Evolutionary conservation across 2,329 filamentous ascomycete genomes (phyloP), one percentile per base, ranked within the genome.

Genomic region (Aureobasidium melanogenum): DNA sequence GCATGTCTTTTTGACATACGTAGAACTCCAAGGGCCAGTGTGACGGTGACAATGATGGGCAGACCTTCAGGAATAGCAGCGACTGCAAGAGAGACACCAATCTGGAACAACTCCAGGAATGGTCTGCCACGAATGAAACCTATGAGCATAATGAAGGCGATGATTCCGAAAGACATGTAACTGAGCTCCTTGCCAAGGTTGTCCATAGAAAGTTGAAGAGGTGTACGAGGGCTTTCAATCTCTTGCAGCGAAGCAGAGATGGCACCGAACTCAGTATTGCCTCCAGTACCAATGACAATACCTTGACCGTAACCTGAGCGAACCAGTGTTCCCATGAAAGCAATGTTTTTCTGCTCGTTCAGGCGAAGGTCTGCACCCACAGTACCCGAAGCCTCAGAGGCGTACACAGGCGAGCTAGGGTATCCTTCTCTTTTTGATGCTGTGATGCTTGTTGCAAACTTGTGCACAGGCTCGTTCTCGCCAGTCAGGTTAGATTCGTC

Each of bases 11-110:
- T 91, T 63, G 94, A 95, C 94, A 99, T 99, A 62, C 94, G 87
- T 69, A 99, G 84, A 9, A 99, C 95, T 15, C 94, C 95, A 15
- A 99, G 81, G 41, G 94, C 94, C 60, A 99, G 80, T 0, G 94
- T 99, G 36, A 99, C 94, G 0, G 94, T 99, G 32, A 99, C 95
- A 68, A 99, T 99, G 70, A 99, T 99, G 0, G 94, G 94, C 6
- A 99, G 80, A 22, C 94, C 94, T 77, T 97, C 93, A 0, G 93
- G 93, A 68, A 97, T 97, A 17, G 93, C 93, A 44, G 94, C 94
- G 10, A 99, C 94, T 28, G 94, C 94, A 41, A 99, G 83, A 10
- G 94, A 97, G 47, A 99, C 94, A 17, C 92, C 96, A 67, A 97
- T 97, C 32, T 94, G 96, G 69, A 99, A 99, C 70, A 99, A 95